Percentiles rank a stretch among this genome's conserved stretches.
Conservation (phyloP, 305 asterid species). For the Fraxinus nigra region DNA sequence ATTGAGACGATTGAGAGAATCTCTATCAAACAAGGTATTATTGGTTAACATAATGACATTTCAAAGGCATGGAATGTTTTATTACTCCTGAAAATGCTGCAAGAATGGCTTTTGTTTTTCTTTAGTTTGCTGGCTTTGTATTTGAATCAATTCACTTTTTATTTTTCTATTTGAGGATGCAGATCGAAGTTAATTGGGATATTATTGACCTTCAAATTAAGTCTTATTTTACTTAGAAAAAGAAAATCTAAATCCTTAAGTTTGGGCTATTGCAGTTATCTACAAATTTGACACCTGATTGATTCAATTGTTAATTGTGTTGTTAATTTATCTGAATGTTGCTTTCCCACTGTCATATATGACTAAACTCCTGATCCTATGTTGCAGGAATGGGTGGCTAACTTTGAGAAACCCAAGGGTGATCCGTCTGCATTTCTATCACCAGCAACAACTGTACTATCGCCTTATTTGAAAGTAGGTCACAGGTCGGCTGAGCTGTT, state of each 20-base stretch:
- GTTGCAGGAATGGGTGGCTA: conserved; percentile 84
- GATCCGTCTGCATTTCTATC: conserved; percentile 82
- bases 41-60: neutral
- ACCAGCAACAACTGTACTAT: conserved; percentile 90
- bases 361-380: conserved; percentile 14
- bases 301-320: neutral
- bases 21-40: conserved; percentile 65
- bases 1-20: conserved; percentile 65
- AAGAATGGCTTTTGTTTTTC: neutral
- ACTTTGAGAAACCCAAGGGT: conserved; percentile 95
- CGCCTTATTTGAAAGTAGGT: conserved; percentile 91
- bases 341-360: neutral
- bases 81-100: conserved; percentile 8
- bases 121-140: neutral
- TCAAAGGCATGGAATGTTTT: neutral
- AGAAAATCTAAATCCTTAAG: neutral
- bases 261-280: neutral
- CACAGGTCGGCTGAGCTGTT: neutral
- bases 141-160: neutral
- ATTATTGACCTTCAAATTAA: neutral
- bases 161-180: neutral
- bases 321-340: neutral
- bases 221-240: neutral
- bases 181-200: neutral
- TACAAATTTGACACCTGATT: neutral